Percentiles rank a stretch among this genome's conserved stretches.
These are phyloP conservation scores for Candida morakotiae DNA, from an alignment of 805 yeast species.

Conservation along the genomic window DNA sequence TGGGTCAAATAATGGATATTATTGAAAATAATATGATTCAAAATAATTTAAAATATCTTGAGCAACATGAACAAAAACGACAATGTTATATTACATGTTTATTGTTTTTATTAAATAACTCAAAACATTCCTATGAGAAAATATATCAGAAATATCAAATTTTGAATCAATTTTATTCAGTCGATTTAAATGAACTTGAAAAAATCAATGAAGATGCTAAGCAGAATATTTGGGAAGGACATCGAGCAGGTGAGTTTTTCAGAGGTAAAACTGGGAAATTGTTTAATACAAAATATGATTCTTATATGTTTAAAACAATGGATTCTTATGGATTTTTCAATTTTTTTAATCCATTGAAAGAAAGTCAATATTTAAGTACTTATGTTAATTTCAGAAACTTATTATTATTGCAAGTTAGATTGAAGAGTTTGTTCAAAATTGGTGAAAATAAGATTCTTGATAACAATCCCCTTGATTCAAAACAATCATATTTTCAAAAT, in stretches of 20 bases:
- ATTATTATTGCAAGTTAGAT: constrained; percentile 1
- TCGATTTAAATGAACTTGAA: background rate
- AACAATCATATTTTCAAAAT: background rate
- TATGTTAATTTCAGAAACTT: constrained; percentile 1
- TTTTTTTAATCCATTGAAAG: constrained; percentile 8
- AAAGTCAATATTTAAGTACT: constrained; percentile 1
- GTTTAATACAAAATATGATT: constrained; percentile 2
- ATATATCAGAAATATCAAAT: constrained; percentile 4
- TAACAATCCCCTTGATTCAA: background rate
- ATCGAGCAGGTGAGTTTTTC: constrained; percentile 3
- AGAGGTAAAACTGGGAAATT: constrained; percentile 5
- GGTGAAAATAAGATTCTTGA: background rate
- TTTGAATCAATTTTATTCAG: constrained; percentile 1
- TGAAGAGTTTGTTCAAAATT: constrained; percentile 1
- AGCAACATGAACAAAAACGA: constrained; percentile 3
- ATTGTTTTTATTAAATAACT: constrained; percentile 1
- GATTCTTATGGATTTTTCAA: constrained; percentile 4
- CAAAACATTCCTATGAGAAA: background rate
- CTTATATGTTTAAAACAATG: constrained; percentile 6
- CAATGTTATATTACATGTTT: constrained; percentile 7
- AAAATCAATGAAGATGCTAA: constrained; percentile 3
- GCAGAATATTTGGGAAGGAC: constrained; percentile 1
- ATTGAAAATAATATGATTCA: constrained; percentile 28
- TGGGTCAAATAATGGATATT: constrained; percentile 14
- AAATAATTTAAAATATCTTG: constrained; percentile 20